Evolutionary conservation across 768 basidiomycete genomes (phyloP).

Genomic region (Calocybe indica): DNA sequence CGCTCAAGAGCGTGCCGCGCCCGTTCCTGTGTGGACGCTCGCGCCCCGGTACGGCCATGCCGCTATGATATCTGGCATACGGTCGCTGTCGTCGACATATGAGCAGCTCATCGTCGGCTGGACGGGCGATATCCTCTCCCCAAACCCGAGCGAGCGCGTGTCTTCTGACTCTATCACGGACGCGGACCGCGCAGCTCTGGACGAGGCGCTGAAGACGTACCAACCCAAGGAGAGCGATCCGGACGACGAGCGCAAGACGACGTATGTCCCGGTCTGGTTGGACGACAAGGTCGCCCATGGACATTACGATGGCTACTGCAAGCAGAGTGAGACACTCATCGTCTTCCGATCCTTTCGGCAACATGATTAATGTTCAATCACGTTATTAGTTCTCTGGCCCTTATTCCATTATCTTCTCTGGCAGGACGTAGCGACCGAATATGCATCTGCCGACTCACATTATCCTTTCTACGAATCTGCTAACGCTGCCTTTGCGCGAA

Average conservation of each 20-base stretch:
- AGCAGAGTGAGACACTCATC: slow-evolving; percentile 66
- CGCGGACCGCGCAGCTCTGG: slow-evolving; percentile 61
- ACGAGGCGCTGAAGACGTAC: slow-evolving; percentile 58
- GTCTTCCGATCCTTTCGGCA: slow-evolving; percentile 1
- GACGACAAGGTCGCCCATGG: slow-evolving; percentile 86
- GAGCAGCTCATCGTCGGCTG: slow-evolving; percentile 92
- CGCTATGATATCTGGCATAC: slow-evolving; percentile 93
- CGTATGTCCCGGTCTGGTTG: slow-evolving; percentile 88
- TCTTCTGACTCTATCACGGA: slow-evolving; percentile 45
- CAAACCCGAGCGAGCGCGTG: slow-evolving; percentile 37
- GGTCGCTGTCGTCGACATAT: slow-evolving; percentile 74
- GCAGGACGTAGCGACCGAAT: slow-evolving; percentile 92
- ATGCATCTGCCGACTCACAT: slow-evolving; percentile 76
- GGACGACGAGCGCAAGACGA: slow-evolving; percentile 53
- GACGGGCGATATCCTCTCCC: slow-evolving; percentile 80
- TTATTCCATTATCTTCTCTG: slow-evolving; percentile 97
- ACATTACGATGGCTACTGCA: slow-evolving; percentile 98
- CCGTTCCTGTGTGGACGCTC: slow-evolving; percentile 59
- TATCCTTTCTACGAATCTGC: slow-evolving; percentile 80
- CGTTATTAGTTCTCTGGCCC: slow-evolving; percentile 79
- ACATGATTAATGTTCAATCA: neutral
- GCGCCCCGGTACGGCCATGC: slow-evolving; percentile 82
- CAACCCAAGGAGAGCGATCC: slow-evolving; percentile 51
- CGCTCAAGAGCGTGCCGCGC: slow-evolving; percentile 4
- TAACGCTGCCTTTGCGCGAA: slow-evolving; percentile 76